Base-by-base conservation (phyloP, 106 monocot species). In the Allium sativum region DNA sequence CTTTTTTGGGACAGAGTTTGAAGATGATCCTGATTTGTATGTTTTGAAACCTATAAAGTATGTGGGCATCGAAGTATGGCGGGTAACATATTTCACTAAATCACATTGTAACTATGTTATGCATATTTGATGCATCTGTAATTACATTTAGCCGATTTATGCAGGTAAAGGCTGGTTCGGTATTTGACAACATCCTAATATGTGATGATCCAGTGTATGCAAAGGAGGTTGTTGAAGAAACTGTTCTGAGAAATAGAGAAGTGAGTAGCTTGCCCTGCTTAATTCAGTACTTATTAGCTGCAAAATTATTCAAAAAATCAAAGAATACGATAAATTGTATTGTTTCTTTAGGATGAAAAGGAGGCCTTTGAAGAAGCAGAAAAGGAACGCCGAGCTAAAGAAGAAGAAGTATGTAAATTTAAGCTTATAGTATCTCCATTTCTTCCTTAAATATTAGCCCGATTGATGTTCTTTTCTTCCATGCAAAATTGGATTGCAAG, bases 291-390 rank as follows among this genome's bases (percentile, higher is more conserved):
- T 50, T 50, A 12, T 50, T 56, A 18, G 20, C 42, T 56, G 19
- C 45, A 12, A 21, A 47, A 47, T 43, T 1, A 62, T 62, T 18
- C 31, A 31, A 31, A 31, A 31, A 31, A 66, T 15, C 18, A 14
- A 42, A 18, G 21, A 43, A 22, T 10, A 52, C 22, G 18, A 44
- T 58, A 2, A 18, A 22, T 40, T 65, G 40, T 4, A 41, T 48
- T 7, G 19, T 12, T 52, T 56, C 12, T 68, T 71, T 77, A 96
- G 96, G 75, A 65, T 62, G 96, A 96, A 78, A 96, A 96, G 71
- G 96, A 96, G 71, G 90, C 96, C 21, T 96, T 96, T 70, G 96
- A 96, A 69, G 96, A 91, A 82, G 96, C 96, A 73, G 96, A 96
- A 62, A 96, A 96, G 81, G 74, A 82, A 44, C 87, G 91, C 42